Evolutionary conservation across 169 alveolate species (phyloP).

Genomic region (Perkinsus marinus): DNA sequence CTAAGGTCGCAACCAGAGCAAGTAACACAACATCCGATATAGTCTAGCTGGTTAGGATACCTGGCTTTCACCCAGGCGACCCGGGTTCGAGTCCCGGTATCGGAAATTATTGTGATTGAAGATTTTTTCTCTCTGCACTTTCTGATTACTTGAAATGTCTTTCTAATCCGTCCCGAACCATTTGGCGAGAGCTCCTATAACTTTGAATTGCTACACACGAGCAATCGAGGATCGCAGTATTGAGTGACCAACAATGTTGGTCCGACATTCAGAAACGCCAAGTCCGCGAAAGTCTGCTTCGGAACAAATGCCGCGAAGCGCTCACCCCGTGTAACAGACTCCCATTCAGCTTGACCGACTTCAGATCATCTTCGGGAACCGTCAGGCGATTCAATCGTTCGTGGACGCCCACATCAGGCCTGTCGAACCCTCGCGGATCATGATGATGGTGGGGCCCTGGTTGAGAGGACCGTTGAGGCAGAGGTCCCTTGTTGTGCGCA

Average conservation of each 20-base stretch:
- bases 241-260: no score
- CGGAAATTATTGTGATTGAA: constrained; percentile 54
- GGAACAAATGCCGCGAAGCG: no score
- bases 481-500: not conserved
- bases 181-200: no score
- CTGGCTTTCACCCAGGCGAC: constrained; percentile 93
- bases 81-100: constrained; percentile 97
- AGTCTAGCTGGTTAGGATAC: constrained; percentile 90
- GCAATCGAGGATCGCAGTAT: no score
- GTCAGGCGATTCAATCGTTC: not conserved
- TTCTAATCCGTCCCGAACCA: no score
- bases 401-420: not conserved
- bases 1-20: no score
- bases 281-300: no score
- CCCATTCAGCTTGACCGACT: not conserved
- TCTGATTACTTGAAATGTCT: no score
- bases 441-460: not conserved
- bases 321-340: not conserved
- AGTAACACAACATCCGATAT: constrained; percentile 11
- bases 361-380: not conserved
- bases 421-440: not conserved
- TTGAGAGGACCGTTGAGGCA: not conserved
- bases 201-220: no score
- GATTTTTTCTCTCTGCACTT: no score
- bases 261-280: no score